Conservation (phyloP, 192 early-diverging fungal species). For the Backusella australiensis region DNA sequence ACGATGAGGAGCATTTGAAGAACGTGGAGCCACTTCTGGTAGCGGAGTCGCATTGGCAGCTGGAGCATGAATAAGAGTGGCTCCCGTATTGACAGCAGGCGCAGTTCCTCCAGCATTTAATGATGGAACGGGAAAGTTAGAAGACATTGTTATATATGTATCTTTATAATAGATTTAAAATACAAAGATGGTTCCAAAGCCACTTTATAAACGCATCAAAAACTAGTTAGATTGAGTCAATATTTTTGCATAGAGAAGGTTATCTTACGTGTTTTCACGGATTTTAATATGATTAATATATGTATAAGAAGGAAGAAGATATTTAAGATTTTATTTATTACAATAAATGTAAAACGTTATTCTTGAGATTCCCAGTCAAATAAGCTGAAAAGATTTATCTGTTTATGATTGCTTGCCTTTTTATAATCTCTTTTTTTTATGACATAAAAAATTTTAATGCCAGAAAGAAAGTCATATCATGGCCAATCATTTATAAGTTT, state of each 20-base stretch:
- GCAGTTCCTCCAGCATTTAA: slow-evolving; percentile 23
- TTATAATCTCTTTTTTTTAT: not conserved
- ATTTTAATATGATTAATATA: not conserved
- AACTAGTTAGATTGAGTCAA: not conserved
- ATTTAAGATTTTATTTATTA: not conserved
- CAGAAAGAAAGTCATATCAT: not conserved
- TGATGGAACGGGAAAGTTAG: slow-evolving; percentile 18
- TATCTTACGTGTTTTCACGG: not conserved
- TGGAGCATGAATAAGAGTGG: slow-evolving; percentile 28
- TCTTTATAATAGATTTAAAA: not conserved
- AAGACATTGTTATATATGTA: not conserved
- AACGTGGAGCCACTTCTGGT: slow-evolving; percentile 25
- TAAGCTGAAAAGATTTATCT: slow-evolving; percentile 16
- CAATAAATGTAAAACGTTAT: not conserved
- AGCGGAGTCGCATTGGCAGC: slow-evolving; percentile 27
- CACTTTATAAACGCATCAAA: not conserved
- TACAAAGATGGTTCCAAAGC: not conserved
- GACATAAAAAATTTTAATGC: not conserved
- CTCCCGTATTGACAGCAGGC: not conserved
- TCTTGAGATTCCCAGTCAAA: slow-evolving; percentile 21
- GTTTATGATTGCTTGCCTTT: not conserved
- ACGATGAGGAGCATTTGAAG: slow-evolving; percentile 38
- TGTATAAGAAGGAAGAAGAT: slow-evolving; percentile 2
- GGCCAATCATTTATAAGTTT: not conserved
- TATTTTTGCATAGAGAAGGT: not conserved